These are phyloP conservation scores for Stemphylium lycopersici DNA, from an alignment of 2,329 filamentous ascomycete species.

Conservation along the genomic window DNA sequence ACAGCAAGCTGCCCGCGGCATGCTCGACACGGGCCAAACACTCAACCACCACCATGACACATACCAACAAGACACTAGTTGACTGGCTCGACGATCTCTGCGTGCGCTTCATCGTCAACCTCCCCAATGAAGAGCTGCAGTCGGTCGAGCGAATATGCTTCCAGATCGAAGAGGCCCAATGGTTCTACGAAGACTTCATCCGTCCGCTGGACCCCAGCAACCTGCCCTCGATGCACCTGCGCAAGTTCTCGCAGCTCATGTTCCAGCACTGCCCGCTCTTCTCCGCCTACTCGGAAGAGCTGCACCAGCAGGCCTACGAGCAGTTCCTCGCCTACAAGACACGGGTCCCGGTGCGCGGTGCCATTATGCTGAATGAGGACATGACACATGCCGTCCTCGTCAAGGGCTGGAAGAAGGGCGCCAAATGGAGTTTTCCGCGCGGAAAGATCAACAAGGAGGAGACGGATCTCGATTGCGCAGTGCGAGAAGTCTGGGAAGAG, in stretches of 20 bases:
- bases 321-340: constrained; percentile 95
- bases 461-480: constrained; percentile 88
- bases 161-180: constrained; percentile 98
- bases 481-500: constrained; percentile 95
- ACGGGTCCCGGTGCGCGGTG: constrained; percentile 88
- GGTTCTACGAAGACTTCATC: constrained; percentile 99
- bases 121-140: constrained; percentile 87
- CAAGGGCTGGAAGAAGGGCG: constrained; percentile 96
- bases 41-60: constrained; percentile 62
- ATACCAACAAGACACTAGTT: constrained; percentile 83
- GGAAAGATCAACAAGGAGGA: constrained; percentile 99
- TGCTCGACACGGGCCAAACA: constrained; percentile 63
- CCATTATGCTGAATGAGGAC: constrained; percentile 88
- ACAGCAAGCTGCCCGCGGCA: constrained; percentile 53
- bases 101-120: constrained; percentile 97
- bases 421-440: constrained; percentile 94
- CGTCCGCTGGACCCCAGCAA: constrained; percentile 81
- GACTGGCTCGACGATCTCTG: constrained; percentile 98
- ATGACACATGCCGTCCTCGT: constrained; percentile 95
- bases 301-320: constrained; percentile 83
- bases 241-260: constrained; percentile 85
- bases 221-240: constrained; percentile 83
- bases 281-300: constrained; percentile 76
- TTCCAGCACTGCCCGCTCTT: constrained; percentile 94
- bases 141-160: constrained; percentile 96